Conservation (phyloP, 2,329 filamentous ascomycete genomes). For the Claviceps humidiphila region DNA sequence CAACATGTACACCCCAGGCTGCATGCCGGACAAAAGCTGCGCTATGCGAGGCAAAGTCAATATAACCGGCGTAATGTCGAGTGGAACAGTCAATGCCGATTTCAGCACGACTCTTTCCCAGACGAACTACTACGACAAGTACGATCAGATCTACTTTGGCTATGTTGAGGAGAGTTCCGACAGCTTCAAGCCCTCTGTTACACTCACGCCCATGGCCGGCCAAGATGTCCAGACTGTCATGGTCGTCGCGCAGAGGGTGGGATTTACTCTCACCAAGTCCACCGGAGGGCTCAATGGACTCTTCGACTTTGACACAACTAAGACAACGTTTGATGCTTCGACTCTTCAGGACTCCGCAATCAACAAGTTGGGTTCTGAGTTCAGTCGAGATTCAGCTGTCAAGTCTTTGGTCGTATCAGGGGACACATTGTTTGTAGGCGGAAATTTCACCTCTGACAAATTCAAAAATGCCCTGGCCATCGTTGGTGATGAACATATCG, state of each 20-base stretch:
- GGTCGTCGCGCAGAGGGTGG: conserved; percentile 79
- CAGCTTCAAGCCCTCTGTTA: conserved; percentile 69
- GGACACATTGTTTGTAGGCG: conserved; percentile 61
- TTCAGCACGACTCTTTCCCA: conserved; percentile 60
- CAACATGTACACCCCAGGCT: conserved; percentile 86
- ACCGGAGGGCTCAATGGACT: conserved; percentile 77
- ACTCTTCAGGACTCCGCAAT: conserved; percentile 61
- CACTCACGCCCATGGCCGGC: conserved; percentile 53
- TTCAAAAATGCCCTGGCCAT: conserved; percentile 70
- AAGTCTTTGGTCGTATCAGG: conserved; percentile 52
- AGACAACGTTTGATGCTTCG: conserved; percentile 37
- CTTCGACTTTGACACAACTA: conserved; percentile 68
- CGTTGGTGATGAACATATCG: conserved; percentile 41
- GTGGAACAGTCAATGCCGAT: conserved; percentile 29
- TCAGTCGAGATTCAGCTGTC: conserved; percentile 55
- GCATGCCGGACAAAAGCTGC: conserved; percentile 67
- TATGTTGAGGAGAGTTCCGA: conserved; percentile 62
- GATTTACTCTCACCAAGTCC: conserved; percentile 60
- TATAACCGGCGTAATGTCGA: conserved; percentile 59
- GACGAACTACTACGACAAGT: conserved; percentile 94
- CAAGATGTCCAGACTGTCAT: conserved; percentile 51
- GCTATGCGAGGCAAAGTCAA: conserved; percentile 65
- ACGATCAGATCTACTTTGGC: conserved; percentile 81
- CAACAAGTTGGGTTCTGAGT: conserved; percentile 59
- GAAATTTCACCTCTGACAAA: conserved; percentile 62